Percentiles rank a stretch among this genome's conserved stretches.
phyloP scores from a whole-genome alignment of 2,329 filamentous ascomycete genomes.

The Trichophyton schoenleinii region DNA sequence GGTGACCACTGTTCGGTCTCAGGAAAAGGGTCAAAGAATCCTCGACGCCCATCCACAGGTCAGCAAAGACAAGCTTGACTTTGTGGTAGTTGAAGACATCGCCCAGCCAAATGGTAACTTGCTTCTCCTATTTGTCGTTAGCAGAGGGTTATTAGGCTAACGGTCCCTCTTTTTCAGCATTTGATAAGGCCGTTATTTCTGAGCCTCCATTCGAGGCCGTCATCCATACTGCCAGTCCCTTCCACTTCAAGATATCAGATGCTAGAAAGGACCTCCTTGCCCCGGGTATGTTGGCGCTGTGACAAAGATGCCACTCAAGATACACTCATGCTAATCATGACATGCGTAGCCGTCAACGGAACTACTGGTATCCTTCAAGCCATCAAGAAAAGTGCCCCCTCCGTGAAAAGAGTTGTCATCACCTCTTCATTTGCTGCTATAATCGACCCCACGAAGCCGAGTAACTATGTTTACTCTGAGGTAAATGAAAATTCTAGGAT shows the following conservation, averaged over 20 bases:
- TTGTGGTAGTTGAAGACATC: conserved; percentile 60
- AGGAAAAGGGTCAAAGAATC: conserved; percentile 51
- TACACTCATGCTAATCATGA: neutral
- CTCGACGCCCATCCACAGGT: conserved; percentile 40
- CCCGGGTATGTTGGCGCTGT: conserved; percentile 36
- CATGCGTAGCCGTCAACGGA: conserved; percentile 44
- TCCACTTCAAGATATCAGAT: conserved; percentile 59
- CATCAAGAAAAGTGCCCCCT: conserved; percentile 48
- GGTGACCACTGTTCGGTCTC: conserved; percentile 50
- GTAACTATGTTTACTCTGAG: conserved; percentile 21
- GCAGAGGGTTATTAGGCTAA: neutral
- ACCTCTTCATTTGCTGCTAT: conserved; percentile 60
- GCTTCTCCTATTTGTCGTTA: neutral
- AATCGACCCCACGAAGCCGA: conserved; percentile 34
- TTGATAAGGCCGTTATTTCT: conserved; percentile 51
- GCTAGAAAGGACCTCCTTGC: conserved; percentile 49
- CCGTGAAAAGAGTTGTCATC: conserved; percentile 60
- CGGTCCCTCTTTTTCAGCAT: conserved; percentile 36
- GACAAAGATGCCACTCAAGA: neutral
- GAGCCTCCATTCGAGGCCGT: conserved; percentile 58
- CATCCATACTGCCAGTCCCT: conserved; percentile 62
- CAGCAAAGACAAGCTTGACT: conserved; percentile 47
- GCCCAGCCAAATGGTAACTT: conserved; percentile 32
- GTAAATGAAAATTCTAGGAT: neutral
- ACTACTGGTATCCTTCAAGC: conserved; percentile 51